phyloP scores from a whole-genome alignment of 257 asterid species.

The Solanum pennellii region DNA sequence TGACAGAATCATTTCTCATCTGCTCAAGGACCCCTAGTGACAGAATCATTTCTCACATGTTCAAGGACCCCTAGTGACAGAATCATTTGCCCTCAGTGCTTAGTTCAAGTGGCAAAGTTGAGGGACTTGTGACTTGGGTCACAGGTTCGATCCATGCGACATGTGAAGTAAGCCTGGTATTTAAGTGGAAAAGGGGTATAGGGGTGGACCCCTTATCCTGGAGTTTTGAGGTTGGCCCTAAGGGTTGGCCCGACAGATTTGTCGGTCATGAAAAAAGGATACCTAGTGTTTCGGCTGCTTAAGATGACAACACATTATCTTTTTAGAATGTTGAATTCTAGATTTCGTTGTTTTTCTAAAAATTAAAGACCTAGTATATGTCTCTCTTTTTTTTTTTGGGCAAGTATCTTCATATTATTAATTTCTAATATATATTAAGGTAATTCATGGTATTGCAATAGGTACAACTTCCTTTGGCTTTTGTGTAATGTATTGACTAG shows the following conservation, averaged over 20 bases:
- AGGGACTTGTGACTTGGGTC: background rate
- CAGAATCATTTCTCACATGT: background rate
- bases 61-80: background rate
- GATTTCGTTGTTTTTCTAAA: background rate
- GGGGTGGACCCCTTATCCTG: background rate
- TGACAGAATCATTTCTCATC: background rate
- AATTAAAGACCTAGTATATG: background rate
- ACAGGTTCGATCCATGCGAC: background rate
- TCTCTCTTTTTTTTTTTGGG: background rate
- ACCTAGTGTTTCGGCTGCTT: background rate
- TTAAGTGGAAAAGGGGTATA: background rate
- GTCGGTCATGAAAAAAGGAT: background rate
- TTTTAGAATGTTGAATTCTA: background rate
- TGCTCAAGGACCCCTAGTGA: background rate
- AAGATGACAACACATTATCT: background rate
- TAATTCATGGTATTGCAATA: background rate
- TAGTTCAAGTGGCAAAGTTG: background rate
- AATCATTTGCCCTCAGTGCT: background rate
- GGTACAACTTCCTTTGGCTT: background rate
- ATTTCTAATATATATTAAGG: background rate
- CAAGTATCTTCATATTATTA: background rate
- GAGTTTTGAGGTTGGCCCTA: background rate
- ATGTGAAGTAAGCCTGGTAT: background rate
- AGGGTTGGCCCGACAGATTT: background rate
- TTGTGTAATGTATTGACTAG: background rate